Evolutionary conservation across 2,329 filamentous ascomycete species (phyloP).

Genomic region (Aspergillus unguis): DNA sequence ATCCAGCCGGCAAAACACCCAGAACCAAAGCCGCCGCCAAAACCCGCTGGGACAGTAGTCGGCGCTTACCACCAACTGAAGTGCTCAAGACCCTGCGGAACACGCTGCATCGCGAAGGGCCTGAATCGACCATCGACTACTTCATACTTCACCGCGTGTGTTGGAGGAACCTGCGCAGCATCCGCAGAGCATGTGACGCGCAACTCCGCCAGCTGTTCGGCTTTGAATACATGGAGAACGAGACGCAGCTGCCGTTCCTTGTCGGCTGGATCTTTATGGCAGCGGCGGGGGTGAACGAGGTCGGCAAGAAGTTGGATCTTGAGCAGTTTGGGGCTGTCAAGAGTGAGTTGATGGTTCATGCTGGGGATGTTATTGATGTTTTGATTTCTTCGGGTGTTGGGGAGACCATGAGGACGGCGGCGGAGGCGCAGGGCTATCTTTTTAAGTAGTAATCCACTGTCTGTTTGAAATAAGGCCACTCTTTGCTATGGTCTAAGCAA

Average conservation of each 20-base stretch:
- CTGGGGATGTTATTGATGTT: background rate
- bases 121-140: conserved; percentile 47
- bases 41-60: background rate
- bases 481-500: too few relatives aligned
- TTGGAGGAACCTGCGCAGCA: conserved; percentile 38
- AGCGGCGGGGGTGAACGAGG: conserved; percentile 13
- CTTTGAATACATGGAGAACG: conserved; percentile 36
- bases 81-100: conserved; percentile 30
- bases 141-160: conserved; percentile 40
- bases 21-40: background rate
- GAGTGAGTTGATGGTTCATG: background rate
- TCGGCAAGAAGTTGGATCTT: background rate
- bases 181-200: conserved; percentile 30
- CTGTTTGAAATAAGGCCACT: too few relatives aligned
- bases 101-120: conserved; percentile 27
- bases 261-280: conserved; percentile 43
- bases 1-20: background rate
- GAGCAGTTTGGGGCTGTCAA: background rate
- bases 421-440: too few relatives aligned
- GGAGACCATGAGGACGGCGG: background rate
- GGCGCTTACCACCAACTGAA: conserved; percentile 15
- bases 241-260: conserved; percentile 42
- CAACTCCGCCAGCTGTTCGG: conserved; percentile 34
- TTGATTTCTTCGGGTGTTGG: background rate
- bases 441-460: too few relatives aligned